Evolutionary conservation across 495 filamentous ascomycete species (phyloP).

Genomic region (Usnea hakonensis): DNA sequence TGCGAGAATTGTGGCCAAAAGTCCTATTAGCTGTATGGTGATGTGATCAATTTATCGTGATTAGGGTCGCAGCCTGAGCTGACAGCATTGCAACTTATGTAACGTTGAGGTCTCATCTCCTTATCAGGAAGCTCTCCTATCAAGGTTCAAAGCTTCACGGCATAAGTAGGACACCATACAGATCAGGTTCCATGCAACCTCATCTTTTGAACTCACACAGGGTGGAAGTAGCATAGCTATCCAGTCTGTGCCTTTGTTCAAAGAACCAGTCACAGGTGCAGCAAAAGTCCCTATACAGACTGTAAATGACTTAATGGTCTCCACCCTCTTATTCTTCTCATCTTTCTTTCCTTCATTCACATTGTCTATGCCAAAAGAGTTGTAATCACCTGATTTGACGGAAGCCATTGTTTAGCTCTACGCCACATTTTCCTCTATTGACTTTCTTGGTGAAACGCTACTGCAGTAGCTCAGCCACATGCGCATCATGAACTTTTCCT

Average conservation of each 20-base stretch:
- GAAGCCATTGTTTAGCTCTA: neutral
- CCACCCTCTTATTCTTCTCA: neutral
- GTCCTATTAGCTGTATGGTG: neutral
- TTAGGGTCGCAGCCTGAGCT: no score
- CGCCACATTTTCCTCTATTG: neutral
- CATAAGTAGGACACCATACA: no score
- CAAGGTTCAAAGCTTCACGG: no score
- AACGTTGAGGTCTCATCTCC: neutral
- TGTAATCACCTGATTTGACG: neutral
- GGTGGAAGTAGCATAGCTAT: neutral
- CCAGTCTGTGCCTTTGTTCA: neutral
- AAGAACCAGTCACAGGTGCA: neutral
- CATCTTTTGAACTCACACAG: neutral
- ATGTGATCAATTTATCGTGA: neutral
- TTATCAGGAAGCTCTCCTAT: neutral
- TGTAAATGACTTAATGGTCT: neutral
- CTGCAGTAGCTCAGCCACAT: slow-evolving; percentile 3
- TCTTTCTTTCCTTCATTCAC: neutral
- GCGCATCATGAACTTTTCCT: neutral
- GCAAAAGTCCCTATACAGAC: neutral
- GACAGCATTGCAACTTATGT: neutral
- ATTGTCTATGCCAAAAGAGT: no score
- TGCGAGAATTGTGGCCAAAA: neutral
- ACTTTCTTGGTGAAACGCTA: neutral
- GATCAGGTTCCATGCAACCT: no score